Evolutionary conservation across 2,329 filamentous ascomycete genomes (phyloP), one percentile per base, ranked within the genome.

Genomic region (Dothiorella sarmentorum): DNA sequence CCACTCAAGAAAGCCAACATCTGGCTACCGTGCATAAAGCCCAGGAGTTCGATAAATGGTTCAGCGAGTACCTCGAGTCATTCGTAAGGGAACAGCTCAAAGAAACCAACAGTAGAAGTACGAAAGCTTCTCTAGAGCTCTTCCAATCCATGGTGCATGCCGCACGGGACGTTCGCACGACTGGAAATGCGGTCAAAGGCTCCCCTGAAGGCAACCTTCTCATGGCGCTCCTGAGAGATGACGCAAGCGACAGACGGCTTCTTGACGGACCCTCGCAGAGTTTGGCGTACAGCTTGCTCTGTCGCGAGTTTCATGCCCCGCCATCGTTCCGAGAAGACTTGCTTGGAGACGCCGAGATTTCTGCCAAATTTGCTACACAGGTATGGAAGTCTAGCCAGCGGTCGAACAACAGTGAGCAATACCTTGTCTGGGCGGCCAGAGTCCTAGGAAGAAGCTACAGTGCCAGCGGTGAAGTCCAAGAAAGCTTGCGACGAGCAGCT

Each of bases 1-100:
- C 88, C 3, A 93, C 90, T 0, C 90, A 96, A 66, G 90, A 95
- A 69, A 90, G 83, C 60, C 90, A 96, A 65, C 89, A 93, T 70
- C 82, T 83, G 63, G 82, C 83, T 5, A 96, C 91, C 0, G 85
- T 91, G 77, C 84, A 79, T 61, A 93, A 88, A 66, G 88, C 90
- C 6, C 82, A 87, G 61, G 75, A 72, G 1, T 97, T 99, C 65
- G 87, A 92, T 65, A 71, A 76, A 10, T 97, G 92, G 91, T 84
- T 97, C 51, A 81, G 82, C 7, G 76, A 82, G 45, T 91, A 88
- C 64, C 77, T 97, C 3, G 75, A 82, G 15, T 72, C 76, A 0
- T 93, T 69, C 58, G 63, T 70, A 1, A 65, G 69, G 7, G 45
- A 55, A 2, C 35, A 44, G 11, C 33, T 31, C 1, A 60, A 61